Evolutionary conservation across 148 eudicot genomes (phyloP), one percentile per base, ranked within the genome.

Genomic region (Dysphania ambrosioides): DNA sequence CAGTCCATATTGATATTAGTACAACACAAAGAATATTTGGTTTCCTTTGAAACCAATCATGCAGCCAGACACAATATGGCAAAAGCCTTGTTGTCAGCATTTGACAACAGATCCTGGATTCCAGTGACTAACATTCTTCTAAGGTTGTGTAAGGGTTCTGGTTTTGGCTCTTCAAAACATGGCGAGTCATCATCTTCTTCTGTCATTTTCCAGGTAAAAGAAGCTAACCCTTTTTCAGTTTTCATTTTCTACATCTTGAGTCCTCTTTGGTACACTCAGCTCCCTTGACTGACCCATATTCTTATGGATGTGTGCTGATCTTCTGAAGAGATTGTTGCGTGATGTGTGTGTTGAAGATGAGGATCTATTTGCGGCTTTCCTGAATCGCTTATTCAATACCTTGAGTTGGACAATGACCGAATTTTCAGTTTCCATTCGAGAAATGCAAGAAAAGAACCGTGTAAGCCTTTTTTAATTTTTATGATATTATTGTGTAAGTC

Each of bases 361-460:
- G 59, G 89, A 85, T 38, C 78, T 91, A 51, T 93, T 93, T 81
- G 88, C 92, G 55, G 82, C 90, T 60, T 93, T 93, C 78, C 88
- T 93, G 73, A 93, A 93, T 73, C 94, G 92, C 68, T 80, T 93
- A 62, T 93, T 89, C 77, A 93, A 93, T 84, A 93, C 91, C 41
- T 83, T 93, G 73, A 93, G 98, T 83, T 93, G 98, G 98, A 81
- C 94, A 36, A 93, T 93, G 97, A 93, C 98, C 8, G 98, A 93
- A 80, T 93, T 93, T 82, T 93, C 97, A 66, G 93, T 93, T 80
- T 91, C 91, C 24, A 79, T 93, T 58, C 90, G 97, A 47, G 98
- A 93, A 82, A 93, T 93, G 91, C 98, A 83, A 77, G 98, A 93
- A 75, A 87, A 85, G 75, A 85, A 83, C 76, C 88, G 88, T 96